Evolutionary conservation across 345 rosid species (phyloP).

Genomic region (Salix purpurea): DNA sequence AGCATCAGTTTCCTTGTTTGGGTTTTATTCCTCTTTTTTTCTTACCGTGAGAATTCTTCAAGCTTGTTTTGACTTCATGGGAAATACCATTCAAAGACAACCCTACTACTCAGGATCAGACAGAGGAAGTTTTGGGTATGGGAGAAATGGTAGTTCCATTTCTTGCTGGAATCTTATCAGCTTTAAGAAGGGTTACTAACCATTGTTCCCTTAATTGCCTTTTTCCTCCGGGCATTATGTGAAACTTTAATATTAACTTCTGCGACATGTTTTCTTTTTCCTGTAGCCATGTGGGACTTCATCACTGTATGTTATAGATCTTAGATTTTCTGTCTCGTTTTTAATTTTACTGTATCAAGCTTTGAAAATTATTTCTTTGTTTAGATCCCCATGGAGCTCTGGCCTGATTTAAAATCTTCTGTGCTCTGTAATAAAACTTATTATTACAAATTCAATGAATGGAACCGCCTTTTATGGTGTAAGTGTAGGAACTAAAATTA

Average conservation of each 20-base stretch:
- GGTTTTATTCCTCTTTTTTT: no score
- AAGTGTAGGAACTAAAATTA: no score
- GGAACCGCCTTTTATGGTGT: no score
- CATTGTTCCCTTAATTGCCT: neutral
- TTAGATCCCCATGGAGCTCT: slow-evolving; percentile 2
- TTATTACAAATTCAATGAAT: no score
- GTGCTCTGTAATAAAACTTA: neutral
- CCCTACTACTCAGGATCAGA: slow-evolving; percentile 25
- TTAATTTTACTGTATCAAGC: neutral
- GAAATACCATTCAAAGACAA: no score
- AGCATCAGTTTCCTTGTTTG: no score
- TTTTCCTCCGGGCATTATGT: no score
- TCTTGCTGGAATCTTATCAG: slow-evolving; percentile 91
- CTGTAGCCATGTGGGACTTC: slow-evolving; percentile 97
- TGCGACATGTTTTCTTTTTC: slow-evolving; percentile 87
- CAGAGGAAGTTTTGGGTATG: slow-evolving; percentile 61
- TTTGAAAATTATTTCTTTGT: neutral
- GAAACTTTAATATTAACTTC: slow-evolving; percentile 29
- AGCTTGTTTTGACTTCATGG: no score
- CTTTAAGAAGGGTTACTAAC: slow-evolving; percentile 69
- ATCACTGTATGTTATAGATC: slow-evolving; percentile 56
- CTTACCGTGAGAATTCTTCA: no score
- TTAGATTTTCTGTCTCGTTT: neutral
- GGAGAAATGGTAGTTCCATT: slow-evolving; percentile 72
- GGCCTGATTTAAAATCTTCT: slow-evolving; percentile 17